Evolutionary conservation across 306 rosid genomes (phyloP), one percentile per base, ranked within the genome.

Genomic region (Fagus sylvatica): DNA sequence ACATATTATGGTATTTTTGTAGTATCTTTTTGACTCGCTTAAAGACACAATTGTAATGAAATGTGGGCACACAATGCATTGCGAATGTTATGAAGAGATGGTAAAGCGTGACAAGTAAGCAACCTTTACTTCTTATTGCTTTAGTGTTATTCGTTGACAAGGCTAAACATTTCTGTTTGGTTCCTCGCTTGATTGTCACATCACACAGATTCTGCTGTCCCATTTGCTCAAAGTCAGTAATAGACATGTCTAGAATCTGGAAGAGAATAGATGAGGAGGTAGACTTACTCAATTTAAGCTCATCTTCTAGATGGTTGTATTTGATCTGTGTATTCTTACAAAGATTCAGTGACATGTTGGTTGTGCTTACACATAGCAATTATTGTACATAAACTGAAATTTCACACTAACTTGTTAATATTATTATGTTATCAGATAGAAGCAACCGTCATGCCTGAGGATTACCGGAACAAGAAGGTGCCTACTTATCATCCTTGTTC

Each of bases 51-150:
- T 74, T 49, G 97, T 94, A 15, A 92, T 94, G 98, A 94, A 88
- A 89, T 96, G 99, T 33, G 99, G 99, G 8, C 99, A 96, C 79
- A 96, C 99, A 6, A 96, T 96, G 98, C 99, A 96, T 74, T 5
- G 9, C 28, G 97, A 93, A 81, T 96, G 99, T 81, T 89, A 78
- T 74, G 12, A 33, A 3, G 98, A 96, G 91, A 93, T 96, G 99
- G 42, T 91, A 41, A 88, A 81, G 76, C 93, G 82, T 43, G 88
- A 81, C 79, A 93, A 90, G 99, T 95, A 87, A 87, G 98, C 46
- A 5, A 3, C 55, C 4, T 19, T 48, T 43, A 37, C n/a, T 17
- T 59, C 2, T 66, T 16, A 16, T 49, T 70, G 1, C 36, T 30
- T 49, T 56, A 4, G 55, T 51, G 34, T 37, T 41, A 4, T 71